Evolutionary conservation across 2,329 filamentous ascomycete species (phyloP), one percentile per base, ranked within the genome.

Genomic region (Paraconiothyrium brasiliense): DNA sequence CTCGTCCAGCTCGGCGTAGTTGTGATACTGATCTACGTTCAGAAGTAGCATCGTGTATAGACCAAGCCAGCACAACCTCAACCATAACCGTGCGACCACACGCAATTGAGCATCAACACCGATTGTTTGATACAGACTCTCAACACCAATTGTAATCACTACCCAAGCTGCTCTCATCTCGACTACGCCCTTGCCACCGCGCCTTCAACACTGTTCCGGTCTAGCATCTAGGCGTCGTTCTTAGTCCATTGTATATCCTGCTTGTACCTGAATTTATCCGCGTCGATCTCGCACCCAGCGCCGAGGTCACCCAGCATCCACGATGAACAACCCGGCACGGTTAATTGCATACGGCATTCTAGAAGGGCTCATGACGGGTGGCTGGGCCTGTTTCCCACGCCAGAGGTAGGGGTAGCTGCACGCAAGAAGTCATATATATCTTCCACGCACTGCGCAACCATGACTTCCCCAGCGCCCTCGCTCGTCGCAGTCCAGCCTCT

Each of bases 251-350:
- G 54, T 60, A 59, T 55, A 57, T 37, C 35, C 34, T 34, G 22
- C 41, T 48, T 61, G 52, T 63, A 61, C 63, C 62, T 69, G 62
- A 59, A 67, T 68, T 68, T 65, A 70, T 56, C 64, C 66, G 67
- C 58, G 58, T 27, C 47, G 58, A 66, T 66, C 58, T 57, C n/a
- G 34, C 58, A 64, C 58, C 52, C 44, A 58, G 54, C 56, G 56
- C 66, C 61, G 64, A 63, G 63, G 44, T 50, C 57, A 55, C 63
- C 62, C 58, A 59, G 32, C 9, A 54, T n/a, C 35, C 22, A 34
- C 57, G 44, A 54, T 44, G 50, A 44, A 32, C 6, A 55, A 39
- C 52, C 58, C 62, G 66, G 69, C 59, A 67, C 66, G 67, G 71
- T 67, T 67, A 58, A 62, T 54, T 59, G 37, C 56, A 35, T 13